Percentiles rank a stretch among this genome's conserved stretches.
These are phyloP conservation scores for Parastagonospora nodorum DNA, from an alignment of 2,329 filamentous ascomycete genomes.

Conservation along the genomic window DNA sequence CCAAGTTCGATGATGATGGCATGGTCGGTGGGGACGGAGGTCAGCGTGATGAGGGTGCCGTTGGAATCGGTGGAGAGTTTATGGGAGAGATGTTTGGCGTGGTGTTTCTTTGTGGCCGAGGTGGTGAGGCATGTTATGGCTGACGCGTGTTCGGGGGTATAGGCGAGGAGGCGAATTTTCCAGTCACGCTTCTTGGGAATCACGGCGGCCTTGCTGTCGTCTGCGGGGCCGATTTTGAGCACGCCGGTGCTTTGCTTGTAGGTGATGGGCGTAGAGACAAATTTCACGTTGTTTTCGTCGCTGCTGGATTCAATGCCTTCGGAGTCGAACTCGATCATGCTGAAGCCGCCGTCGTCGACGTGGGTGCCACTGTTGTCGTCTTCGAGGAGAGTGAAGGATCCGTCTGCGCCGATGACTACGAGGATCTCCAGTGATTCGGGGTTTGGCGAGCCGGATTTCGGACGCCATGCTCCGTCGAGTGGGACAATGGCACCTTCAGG, in stretches of 20 bases:
- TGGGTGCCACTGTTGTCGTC: slow-evolving; percentile 47
- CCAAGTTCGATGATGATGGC: slow-evolving; percentile 36
- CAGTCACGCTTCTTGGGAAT: slow-evolving; percentile 38
- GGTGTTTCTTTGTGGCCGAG: slow-evolving; percentile 24
- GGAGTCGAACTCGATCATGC: slow-evolving; percentile 49
- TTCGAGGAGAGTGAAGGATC: slow-evolving; percentile 57
- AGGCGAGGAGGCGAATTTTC: slow-evolving; percentile 39
- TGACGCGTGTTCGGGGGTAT: slow-evolving; percentile 17
- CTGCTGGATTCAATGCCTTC: slow-evolving; percentile 25
- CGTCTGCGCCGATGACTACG: slow-evolving; percentile 53
- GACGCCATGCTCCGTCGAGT: slow-evolving; percentile 53
- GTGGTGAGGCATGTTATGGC: slow-evolving; percentile 36
- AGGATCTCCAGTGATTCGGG: slow-evolving; percentile 57
- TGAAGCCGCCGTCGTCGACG: slow-evolving; percentile 44
- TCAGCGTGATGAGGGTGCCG: slow-evolving; percentile 34
- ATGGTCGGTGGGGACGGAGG: slow-evolving; percentile 25
- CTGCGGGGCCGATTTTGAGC: slow-evolving; percentile 41
- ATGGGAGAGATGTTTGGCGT: slow-evolving; percentile 28
- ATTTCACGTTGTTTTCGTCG: slow-evolving; percentile 33
- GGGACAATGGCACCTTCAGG: slow-evolving; percentile 64
- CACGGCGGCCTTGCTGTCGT: slow-evolving; percentile 21
- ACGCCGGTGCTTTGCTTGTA: slow-evolving; percentile 46
- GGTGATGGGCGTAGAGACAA: slow-evolving; percentile 41
- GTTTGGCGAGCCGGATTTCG: slow-evolving; percentile 55
- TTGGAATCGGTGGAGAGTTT: slow-evolving; percentile 21